Conservation (phyloP, 164 flowering plant genomes). For the Kalanchoe fedtschenkoi region DNA sequence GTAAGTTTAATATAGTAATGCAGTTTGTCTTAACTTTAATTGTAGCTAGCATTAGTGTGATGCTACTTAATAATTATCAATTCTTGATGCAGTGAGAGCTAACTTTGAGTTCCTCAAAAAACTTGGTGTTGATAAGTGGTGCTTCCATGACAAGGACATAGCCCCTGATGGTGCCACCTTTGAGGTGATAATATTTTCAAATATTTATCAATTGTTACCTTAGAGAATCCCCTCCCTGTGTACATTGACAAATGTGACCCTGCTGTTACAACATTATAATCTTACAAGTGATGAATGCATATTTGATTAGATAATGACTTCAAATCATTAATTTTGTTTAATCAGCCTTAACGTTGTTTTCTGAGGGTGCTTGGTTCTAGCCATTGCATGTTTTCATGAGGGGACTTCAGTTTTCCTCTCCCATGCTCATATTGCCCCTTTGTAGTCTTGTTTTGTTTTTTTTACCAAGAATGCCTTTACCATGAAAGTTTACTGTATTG, state of each 20-base stretch:
- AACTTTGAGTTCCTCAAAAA: conserved; percentile 89
- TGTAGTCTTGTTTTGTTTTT: no score
- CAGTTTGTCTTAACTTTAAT: neutral
- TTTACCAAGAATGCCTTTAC: no score
- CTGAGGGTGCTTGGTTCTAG: neutral
- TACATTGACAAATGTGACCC: neutral
- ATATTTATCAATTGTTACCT: neutral
- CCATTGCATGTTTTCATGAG: neutral
- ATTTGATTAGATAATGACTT: no score
- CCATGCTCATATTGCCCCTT: neutral
- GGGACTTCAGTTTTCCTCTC: no score
- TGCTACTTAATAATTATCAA: neutral
- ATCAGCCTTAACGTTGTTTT: no score
- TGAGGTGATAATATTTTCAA: conserved; percentile 30
- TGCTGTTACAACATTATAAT: no score
- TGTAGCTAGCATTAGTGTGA: neutral
- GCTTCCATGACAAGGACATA: conserved; percentile 97
- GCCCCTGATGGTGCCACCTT: conserved; percentile 87
- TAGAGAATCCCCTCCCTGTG: neutral
- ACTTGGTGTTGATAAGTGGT: conserved; percentile 91
- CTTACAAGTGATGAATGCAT: no score
- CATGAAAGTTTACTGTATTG: neutral
- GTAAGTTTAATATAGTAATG: conserved; percentile 28
- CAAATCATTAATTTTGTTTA: no score
- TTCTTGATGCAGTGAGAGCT: conserved; percentile 66